phyloP scores from a whole-genome alignment of 108 stramenopile genomes.

The Stephanodiscus triporus region DNA sequence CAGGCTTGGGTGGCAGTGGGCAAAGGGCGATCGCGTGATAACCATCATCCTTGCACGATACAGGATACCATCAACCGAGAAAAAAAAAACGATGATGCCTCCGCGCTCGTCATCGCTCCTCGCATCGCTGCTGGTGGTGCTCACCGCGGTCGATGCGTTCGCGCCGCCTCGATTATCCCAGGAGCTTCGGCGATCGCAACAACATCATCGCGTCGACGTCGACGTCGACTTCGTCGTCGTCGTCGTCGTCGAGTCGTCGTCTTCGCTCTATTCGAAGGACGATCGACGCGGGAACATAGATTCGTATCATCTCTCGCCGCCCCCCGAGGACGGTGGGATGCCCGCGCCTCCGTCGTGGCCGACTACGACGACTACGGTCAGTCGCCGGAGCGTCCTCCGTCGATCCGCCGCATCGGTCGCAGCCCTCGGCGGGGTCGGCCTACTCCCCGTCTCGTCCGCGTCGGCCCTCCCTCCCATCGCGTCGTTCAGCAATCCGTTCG shows the following conservation, averaged over 20 bases:
- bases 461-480: conserved; percentile 59
- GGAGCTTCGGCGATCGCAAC: background rate
- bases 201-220: background rate
- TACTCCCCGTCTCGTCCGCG: background rate
- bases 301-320: background rate
- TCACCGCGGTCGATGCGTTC: background rate
- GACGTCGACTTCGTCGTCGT: background rate
- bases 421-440: background rate
- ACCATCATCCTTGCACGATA: too few species aligned
- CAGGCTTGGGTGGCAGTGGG: too few species aligned
- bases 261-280: background rate
- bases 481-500: conserved; percentile 63
- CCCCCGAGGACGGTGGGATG: background rate
- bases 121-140: background rate
- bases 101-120: background rate
- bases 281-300: background rate
- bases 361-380: background rate
- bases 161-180: background rate
- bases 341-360: background rate
- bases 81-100: background rate
- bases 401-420: background rate
- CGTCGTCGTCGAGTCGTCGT: too few species aligned
- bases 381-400: background rate
- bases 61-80: background rate
- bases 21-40: too few species aligned